Evolutionary conservation across 2,329 filamentous ascomycete species (phyloP).

Genomic region (Drechmeria coniospora): DNA sequence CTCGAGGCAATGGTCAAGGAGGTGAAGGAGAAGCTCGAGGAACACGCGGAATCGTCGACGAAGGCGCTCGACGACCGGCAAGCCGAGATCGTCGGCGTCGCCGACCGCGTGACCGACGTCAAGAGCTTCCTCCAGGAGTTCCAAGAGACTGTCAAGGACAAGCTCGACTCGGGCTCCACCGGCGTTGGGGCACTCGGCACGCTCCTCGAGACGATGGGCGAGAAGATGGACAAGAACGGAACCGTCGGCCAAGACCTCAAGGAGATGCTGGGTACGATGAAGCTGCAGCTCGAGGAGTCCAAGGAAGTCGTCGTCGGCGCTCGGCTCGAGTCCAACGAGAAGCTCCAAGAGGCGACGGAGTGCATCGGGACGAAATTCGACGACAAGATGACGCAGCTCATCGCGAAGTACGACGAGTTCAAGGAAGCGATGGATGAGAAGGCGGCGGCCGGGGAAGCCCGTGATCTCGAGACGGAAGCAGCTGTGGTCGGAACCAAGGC

Average conservation of each 20-base stretch:
- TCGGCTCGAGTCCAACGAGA: slow-evolving; percentile 74
- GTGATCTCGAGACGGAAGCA: slow-evolving; percentile 56
- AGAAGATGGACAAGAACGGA: slow-evolving; percentile 43
- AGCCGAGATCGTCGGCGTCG: slow-evolving; percentile 63
- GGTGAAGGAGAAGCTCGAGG: slow-evolving; percentile 51
- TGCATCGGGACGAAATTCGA: slow-evolving; percentile 40
- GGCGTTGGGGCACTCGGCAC: slow-evolving; percentile 61
- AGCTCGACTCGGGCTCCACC: slow-evolving; percentile 59
- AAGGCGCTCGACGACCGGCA: slow-evolving; percentile 75
- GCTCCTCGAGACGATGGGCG: slow-evolving; percentile 49
- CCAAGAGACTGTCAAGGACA: slow-evolving; percentile 58
- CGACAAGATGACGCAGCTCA: slow-evolving; percentile 57
- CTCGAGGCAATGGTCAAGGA: slow-evolving; percentile 56
- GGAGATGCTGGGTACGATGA: slow-evolving; percentile 60
- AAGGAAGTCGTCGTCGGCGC: slow-evolving; percentile 64
- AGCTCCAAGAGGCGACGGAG: slow-evolving; percentile 45
- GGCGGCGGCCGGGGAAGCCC: slow-evolving; percentile 56
- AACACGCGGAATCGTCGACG: slow-evolving; percentile 56
- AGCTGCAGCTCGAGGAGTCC: slow-evolving; percentile 74
- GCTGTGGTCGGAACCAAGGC: slow-evolving; percentile 61
- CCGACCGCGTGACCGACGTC: slow-evolving; percentile 65
- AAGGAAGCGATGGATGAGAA: slow-evolving; percentile 61
- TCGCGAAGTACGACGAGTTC: slow-evolving; percentile 79
- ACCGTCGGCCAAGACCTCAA: slow-evolving; percentile 47
- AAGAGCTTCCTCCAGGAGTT: slow-evolving; percentile 65